Base-by-base conservation (phyloP, 352 stramenopile genomes). In the Pythium chondricola region DNA sequence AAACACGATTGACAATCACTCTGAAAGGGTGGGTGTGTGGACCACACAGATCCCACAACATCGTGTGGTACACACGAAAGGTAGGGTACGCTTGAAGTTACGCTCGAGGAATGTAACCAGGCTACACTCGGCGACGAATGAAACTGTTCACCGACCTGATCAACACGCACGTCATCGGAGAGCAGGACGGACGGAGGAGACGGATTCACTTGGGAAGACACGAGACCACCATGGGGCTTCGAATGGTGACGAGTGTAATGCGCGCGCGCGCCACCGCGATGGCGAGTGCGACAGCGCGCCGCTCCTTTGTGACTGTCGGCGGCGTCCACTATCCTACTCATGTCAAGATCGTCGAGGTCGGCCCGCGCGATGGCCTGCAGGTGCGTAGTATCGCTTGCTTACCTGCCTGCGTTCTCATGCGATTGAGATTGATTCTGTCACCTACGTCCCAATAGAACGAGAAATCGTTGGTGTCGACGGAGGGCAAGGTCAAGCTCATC, bases 281-380 rank as follows among this genome's bases (percentile, higher is more conserved):
- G 16, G 37, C 43, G 20, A 65, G 29, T 9, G 46, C 38, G 24
- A 20, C 42, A n/a, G 13, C 44, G 22, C 44, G 41, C n/a, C 57
- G 57, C 29, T 65, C 57, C n/a, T 42, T 65, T 35, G 57, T 65
- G 17, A 60, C 57, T 6, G 57, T 65, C 39, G 57, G 51, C 25
- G 52, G 48, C 25, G 52, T 61, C 18, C 41, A 43, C 25, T 94
- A 91, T 62, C 83, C 83, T 20, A 45, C 42, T 29, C 80, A 65
- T 48, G 88, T 97, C 42, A 95, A 90, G 60, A 95, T 97, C 63
- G 89, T 97, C 9, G 89, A 97, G 62, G 95, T 99, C 17, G 95
- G 95, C 25, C 94, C 95, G 21, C 78, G 95, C 17, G 96, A 99
- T 69, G 96, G 96, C 2, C 70, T 99, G n/a, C 88, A 91, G 65